Evolutionary conservation across 1,284 basidiomycete species (phyloP).

Genomic region (Rugosomyces carneus): DNA sequence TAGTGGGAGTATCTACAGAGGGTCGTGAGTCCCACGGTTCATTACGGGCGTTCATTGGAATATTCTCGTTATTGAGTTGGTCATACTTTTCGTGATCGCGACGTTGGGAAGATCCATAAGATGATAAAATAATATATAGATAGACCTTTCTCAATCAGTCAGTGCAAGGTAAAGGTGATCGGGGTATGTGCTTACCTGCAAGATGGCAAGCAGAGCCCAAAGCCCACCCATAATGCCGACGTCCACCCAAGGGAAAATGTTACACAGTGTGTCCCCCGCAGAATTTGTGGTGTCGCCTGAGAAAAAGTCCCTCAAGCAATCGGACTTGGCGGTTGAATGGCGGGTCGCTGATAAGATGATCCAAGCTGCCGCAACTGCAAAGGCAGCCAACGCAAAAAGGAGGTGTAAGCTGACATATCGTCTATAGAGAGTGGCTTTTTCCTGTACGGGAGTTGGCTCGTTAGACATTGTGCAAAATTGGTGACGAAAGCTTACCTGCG

Average conservation of each 20-base stretch:
- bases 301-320: constrained; percentile 65
- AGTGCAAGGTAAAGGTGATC: neutral
- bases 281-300: constrained; percentile 29
- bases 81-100: constrained; percentile 79
- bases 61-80: constrained; percentile 59
- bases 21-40: constrained; percentile 72
- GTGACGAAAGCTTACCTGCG: constrained; percentile 43
- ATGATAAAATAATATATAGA: constrained; percentile 61
- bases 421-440: constrained; percentile 71
- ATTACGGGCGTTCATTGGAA: constrained; percentile 56
- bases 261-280: constrained; percentile 68
- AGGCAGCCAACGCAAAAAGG: constrained; percentile 50
- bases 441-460: constrained; percentile 37
- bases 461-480: constrained; percentile 2
- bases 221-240: constrained; percentile 86
- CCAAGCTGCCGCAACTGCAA: constrained; percentile 76
- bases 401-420: constrained; percentile 71
- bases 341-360: constrained; percentile 70
- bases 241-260: constrained; percentile 86
- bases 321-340: constrained; percentile 63
- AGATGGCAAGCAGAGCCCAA: constrained; percentile 70
- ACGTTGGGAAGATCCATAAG: constrained; percentile 71
- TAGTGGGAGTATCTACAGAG: constrained; percentile 39
- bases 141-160: constrained; percentile 46
- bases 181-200: constrained; percentile 50